Evolutionary conservation across 1,284 basidiomycete species (phyloP).

Genomic region (Cryptococcus maquisensis): DNA sequence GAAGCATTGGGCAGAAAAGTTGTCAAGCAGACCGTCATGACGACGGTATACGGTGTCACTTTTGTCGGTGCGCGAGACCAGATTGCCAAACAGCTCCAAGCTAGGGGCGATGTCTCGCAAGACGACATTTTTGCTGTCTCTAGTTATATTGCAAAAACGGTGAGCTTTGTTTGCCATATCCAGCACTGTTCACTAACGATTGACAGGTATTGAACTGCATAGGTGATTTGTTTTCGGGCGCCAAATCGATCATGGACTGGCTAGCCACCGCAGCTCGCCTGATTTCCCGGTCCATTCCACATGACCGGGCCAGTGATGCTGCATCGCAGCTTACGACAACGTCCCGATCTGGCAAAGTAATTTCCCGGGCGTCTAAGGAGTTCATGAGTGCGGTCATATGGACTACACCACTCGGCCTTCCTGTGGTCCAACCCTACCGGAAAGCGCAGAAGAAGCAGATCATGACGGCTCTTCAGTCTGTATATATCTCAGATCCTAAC

Average conservation of each 20-base stretch:
- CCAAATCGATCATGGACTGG: conserved; percentile 89
- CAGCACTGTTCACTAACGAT: neutral
- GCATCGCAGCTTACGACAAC: conserved; percentile 14
- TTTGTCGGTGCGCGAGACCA: conserved; percentile 93
- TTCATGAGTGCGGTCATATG: conserved; percentile 96
- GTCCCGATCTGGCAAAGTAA: conserved; percentile 8
- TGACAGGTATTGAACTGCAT: conserved; percentile 70
- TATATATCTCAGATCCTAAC: conserved; percentile 90
- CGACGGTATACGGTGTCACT: conserved; percentile 92
- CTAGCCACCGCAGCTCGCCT: conserved; percentile 75
- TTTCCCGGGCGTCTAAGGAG: conserved; percentile 58
- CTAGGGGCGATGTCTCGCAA: conserved; percentile 66
- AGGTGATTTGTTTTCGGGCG: conserved; percentile 87
- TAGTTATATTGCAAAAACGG: conserved; percentile 75
- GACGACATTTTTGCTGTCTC: conserved; percentile 74
- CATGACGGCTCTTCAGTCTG: conserved; percentile 78
- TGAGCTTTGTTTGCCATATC: conserved; percentile 33
- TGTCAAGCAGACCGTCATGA: conserved; percentile 99
- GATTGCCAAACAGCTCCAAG: conserved; percentile 82
- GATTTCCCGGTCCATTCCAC: conserved; percentile 82
- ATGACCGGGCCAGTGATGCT: conserved; percentile 63
- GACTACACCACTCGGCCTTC: conserved; percentile 91
- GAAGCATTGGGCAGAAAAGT: conserved; percentile 89
- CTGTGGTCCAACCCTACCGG: conserved; percentile 95
- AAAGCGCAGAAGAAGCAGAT: conserved; percentile 74